Conservation (phyloP, 2,329 filamentous ascomycete species). For the Fusarium tuaranense region DNA sequence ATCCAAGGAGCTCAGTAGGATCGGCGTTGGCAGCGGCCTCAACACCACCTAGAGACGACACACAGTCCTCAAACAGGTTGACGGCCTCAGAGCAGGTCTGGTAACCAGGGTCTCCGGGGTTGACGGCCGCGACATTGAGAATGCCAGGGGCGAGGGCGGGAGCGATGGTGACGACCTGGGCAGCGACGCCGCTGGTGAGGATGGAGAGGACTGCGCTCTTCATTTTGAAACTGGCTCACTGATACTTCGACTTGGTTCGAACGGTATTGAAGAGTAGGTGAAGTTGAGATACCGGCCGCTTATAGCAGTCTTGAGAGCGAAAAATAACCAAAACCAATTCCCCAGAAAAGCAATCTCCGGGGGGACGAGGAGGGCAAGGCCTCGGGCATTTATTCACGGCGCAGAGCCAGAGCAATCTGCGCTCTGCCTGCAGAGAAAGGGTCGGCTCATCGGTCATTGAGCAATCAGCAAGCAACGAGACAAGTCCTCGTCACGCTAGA, state of each 20-base stretch:
- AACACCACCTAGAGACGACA: slow-evolving; percentile 39
- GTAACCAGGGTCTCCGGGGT: slow-evolving; percentile 41
- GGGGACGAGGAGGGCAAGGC: slow-evolving; percentile 11
- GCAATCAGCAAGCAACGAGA: slow-evolving; percentile 14
- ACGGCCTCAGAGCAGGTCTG: slow-evolving; percentile 39
- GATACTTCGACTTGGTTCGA: slow-evolving; percentile 4
- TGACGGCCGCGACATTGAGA: slow-evolving; percentile 41
- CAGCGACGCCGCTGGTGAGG: slow-evolving; percentile 41
- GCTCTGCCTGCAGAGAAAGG: slow-evolving; percentile 10
- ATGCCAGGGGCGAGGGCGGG: slow-evolving; percentile 35
- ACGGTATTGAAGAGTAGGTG: neutral
- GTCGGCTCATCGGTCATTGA: slow-evolving; percentile 32
- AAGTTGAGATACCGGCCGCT: slow-evolving; percentile 13
- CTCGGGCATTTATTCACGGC: slow-evolving; percentile 33
- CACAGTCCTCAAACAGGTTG: slow-evolving; percentile 38
- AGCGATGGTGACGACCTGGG: slow-evolving; percentile 41
- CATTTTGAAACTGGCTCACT: slow-evolving; percentile 34
- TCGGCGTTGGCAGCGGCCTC: slow-evolving; percentile 40
- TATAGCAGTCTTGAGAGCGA: slow-evolving; percentile 10
- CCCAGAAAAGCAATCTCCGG: slow-evolving; percentile 9
- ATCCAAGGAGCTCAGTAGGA: slow-evolving; percentile 37
- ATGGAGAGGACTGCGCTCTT: slow-evolving; percentile 38
- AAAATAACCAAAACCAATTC: slow-evolving; percentile 12
- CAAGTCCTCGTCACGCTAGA: slow-evolving; percentile 26
- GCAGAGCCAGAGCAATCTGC: slow-evolving; percentile 14